Conservation (phyloP, 495 filamentous ascomycete species). For the Penicilliopsis zonata region DNA sequence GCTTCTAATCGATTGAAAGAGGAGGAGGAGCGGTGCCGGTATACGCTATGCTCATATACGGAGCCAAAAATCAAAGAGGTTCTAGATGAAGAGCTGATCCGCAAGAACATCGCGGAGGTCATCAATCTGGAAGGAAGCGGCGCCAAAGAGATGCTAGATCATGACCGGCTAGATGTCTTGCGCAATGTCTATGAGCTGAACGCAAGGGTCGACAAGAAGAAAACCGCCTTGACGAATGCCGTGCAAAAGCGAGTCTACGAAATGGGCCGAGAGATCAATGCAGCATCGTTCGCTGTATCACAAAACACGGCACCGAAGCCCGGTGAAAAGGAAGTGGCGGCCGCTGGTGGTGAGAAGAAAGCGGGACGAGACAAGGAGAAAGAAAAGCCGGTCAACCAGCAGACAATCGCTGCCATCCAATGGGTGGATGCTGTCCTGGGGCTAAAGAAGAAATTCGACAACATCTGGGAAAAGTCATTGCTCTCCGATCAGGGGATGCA, state of each 20-base stretch:
- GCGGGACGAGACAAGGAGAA: slow-evolving; percentile 34
- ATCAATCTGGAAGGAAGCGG: slow-evolving; percentile 76
- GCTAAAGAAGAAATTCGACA: slow-evolving; percentile 85
- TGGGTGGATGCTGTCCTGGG: slow-evolving; percentile 88
- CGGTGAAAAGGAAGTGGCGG: slow-evolving; percentile 21
- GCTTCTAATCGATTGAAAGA: slow-evolving; percentile 61
- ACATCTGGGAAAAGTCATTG: slow-evolving; percentile 59
- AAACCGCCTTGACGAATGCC: slow-evolving; percentile 52
- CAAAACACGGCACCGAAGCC: slow-evolving; percentile 9
- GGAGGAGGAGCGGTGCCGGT: slow-evolving; percentile 69
- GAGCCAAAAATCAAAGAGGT: slow-evolving; percentile 62
- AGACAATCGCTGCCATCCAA: slow-evolving; percentile 74
- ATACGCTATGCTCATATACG: slow-evolving; percentile 60
- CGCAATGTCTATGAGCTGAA: slow-evolving; percentile 66
- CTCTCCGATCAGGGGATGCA: slow-evolving; percentile 63
- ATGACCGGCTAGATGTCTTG: slow-evolving; percentile 68
- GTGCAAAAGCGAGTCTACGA: slow-evolving; percentile 67
- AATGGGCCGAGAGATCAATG: slow-evolving; percentile 72
- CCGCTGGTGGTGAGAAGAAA: slow-evolving; percentile 25
- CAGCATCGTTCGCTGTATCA: slow-evolving; percentile 31
- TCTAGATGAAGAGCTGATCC: slow-evolving; percentile 71
- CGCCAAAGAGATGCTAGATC: slow-evolving; percentile 81
- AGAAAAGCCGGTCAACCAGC: slow-evolving; percentile 40
- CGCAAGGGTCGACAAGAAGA: slow-evolving; percentile 64
- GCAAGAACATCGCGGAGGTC: slow-evolving; percentile 64